Base-by-base conservation (phyloP, 176 grass and related monocot genomes). In the Echinochloa phyllopogon region DNA sequence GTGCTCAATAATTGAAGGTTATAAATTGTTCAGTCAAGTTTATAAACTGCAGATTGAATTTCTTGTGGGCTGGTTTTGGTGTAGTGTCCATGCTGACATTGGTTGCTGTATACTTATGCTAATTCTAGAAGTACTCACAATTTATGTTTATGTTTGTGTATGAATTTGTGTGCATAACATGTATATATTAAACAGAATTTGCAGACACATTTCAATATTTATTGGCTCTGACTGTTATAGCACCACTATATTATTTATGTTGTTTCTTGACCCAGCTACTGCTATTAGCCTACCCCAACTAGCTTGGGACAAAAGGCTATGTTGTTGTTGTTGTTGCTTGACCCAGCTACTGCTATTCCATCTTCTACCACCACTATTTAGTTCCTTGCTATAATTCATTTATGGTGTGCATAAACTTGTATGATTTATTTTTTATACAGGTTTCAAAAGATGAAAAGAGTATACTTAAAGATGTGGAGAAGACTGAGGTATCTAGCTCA, bases 401-500 rank as follows among this genome's bases (percentile, higher is more conserved):
- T 86, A 75, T 69, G 49, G 48, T 75, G 51, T 65, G 40, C 39
- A 75, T 80, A 38, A 58, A 82, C 48, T 80, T 68, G 14, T 75
- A 24, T 61, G 23, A 37, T 44, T 90, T 73, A 74, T 65, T 74
- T 72, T 62, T 82, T n/a, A 29, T 83, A 21, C 82, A 95, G 93
- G 83, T 88, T 43, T 72, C 60, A 25, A 90, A 89, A 88, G 75
- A 79, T 65, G 87, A 81, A 80, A 87, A 83, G 36, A 77, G 29
- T 61, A 61, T 53, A 76, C 74, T 75, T 69, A 92, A 88, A 77
- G 85, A 95, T 66, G 66, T 50, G n/a, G 79, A 88, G 72, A 92
- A 83, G 78, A 74, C 67, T 42, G 93, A 92, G 88, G 93, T 95
- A 69, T 9, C 2, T 74, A 44, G 15, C 24, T n/a, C 27, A 60